Conservation (phyloP, 345 rosid genomes). For the Jatropha curcas region DNA sequence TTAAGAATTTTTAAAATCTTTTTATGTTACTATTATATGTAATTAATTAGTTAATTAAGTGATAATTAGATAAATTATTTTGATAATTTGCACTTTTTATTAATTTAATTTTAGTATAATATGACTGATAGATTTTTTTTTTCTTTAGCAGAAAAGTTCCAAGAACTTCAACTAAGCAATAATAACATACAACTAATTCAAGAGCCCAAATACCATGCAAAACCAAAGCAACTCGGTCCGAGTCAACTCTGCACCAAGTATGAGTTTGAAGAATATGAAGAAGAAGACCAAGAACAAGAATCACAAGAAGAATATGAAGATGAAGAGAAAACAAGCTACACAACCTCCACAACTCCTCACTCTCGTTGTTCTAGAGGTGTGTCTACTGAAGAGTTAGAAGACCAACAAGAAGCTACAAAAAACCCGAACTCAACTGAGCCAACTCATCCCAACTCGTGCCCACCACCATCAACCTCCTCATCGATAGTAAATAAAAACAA, state of each 20-base stretch:
- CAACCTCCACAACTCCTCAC: conserved; percentile 81
- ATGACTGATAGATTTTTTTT: no score
- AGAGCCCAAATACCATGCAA: conserved; percentile 46
- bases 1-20: no score
- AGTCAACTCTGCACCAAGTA: conserved; percentile 18
- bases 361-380: conserved; percentile 84
- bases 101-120: no score
- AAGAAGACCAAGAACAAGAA: conserved; percentile 50
- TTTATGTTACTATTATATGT: no score
- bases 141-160: conserved; percentile 39
- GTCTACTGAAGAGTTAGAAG: conserved; percentile 68
- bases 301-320: conserved; percentile 56
- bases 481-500: conserved; percentile 20
- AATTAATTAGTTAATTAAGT: not conserved
- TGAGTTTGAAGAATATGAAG: conserved; percentile 31
- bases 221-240: conserved; percentile 29
- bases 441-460: conserved; percentile 17
- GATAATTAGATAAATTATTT: no score
- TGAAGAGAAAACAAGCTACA: conserved; percentile 78
- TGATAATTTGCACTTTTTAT: no score
- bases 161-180: conserved; percentile 32
- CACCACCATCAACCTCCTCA: conserved; percentile 28
- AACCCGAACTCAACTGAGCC: conserved; percentile 16
- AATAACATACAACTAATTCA: conserved; percentile 25
- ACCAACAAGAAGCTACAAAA: conserved; percentile 31